Evolutionary conservation across 1,284 basidiomycete species (phyloP), one percentile per base, ranked within the genome.

Genomic region (Fomitopsis palustris): DNA sequence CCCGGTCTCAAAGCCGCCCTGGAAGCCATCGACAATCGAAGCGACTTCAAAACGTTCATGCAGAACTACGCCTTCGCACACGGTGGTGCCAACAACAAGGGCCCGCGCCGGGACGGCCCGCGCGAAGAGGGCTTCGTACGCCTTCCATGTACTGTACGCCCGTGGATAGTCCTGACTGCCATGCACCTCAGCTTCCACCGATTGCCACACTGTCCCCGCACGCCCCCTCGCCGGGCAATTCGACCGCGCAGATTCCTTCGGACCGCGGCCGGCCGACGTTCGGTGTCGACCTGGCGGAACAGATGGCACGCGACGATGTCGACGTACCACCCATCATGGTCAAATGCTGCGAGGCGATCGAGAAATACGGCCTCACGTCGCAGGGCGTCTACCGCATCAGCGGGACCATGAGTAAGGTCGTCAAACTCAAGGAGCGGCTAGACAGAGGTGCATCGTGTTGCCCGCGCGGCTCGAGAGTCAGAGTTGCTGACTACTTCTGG

Each of bases 21-120:
- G 58, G 95, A 98, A 71, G 82, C 84, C 9, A 97, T 99, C 66
- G 96, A 99, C 76, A 96, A 96, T 69, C 86, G 94, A 27, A 81
- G 86, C 42, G 97, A 99, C 75, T 99, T 99, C 78, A 96, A 92
- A 76, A 85, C 84, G 21, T 99, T 92, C 74, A 97, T 99, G 95
- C 92, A 97, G 71, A 95, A 97, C 70, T 99, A 97, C 70, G 89
- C 92, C 1, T 90, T 87, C 64, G 93, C 93, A 6, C 90, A 92
- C 62, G 93, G 86, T 2, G 78, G 80, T 57, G 71, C 69, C 42
- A 77, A 83, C 16, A 75, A 81, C 37, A 81, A 86, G 53, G 92
- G 90, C 10, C 92, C 90, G 19, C 80, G 91, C 59, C 78, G 93
- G 65, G 92, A 94, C 63, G 93, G 92, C 4, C 92, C 92, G 6